Conservation (phyloP, 192 early-diverging fungal genomes). For the Pilaira anomala region DNA sequence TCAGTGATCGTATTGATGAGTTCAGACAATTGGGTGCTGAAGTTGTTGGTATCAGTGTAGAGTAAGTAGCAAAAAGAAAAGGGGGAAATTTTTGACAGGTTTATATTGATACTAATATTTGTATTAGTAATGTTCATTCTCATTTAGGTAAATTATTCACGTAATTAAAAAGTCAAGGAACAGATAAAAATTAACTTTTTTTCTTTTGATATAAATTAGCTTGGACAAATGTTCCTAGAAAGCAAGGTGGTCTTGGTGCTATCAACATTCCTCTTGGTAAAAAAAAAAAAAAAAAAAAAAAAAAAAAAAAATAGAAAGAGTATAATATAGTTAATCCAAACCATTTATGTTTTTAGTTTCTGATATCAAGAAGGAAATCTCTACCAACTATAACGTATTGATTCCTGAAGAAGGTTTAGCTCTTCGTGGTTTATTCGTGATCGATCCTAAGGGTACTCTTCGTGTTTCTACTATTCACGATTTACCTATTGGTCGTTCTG, state of each 20-base stretch:
- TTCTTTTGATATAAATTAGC: constrained; percentile 84
- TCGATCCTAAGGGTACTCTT: constrained; percentile 59
- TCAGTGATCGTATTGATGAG: constrained; percentile 53
- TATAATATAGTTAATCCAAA: not conserved
- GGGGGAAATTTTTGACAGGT: not conserved
- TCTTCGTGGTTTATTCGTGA: constrained; percentile 59
- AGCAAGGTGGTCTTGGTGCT: constrained; percentile 87
- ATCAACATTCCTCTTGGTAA: constrained; percentile 75
- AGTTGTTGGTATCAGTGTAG: constrained; percentile 50
- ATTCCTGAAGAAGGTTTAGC: constrained; percentile 76
- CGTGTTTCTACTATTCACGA: constrained; percentile 61
- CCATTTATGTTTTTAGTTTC: constrained; percentile 5
- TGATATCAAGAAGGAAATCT: constrained; percentile 74
- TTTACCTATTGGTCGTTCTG: constrained; percentile 55
- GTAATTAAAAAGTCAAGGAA: too few species aligned
- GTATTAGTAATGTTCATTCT: constrained; percentile 20
- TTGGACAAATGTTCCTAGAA: constrained; percentile 81
- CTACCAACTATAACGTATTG: constrained; percentile 81
- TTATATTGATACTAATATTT: too few species aligned
- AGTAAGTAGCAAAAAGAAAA: constrained; percentile 52
- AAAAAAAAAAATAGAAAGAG: not conserved
- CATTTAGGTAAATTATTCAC: constrained; percentile 17
- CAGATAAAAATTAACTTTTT: constrained; percentile 49
- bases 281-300: not conserved
- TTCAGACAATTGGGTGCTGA: constrained; percentile 50